Evolutionary conservation across 768 basidiomycete species (phyloP), one percentile per base, ranked within the genome.

Genomic region (Hirschioporus abietinus): DNA sequence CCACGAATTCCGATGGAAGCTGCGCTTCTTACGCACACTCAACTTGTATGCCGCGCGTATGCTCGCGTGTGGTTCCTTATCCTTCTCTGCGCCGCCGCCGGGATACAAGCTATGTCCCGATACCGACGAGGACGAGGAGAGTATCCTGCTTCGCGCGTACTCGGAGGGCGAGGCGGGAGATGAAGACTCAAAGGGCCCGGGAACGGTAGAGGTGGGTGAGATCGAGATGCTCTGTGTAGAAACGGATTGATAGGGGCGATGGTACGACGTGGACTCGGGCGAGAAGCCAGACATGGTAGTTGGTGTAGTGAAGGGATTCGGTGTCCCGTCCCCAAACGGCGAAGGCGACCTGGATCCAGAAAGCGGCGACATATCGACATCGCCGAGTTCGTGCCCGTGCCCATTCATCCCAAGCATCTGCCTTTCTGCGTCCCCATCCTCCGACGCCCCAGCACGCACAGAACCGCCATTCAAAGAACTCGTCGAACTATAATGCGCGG

Each of bases 21-120:
- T 82, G 67, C 78, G 79, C 69, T 80, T 80, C 72, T 79, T 80
- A 35, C 80, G 76, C 64, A 80, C 80, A 62, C 84, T 83, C 20
- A 82, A 76, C 72, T 80, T 80, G 63, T 82, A 83, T 12, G 85
- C 86, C 1, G 83, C 83, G 24, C 84, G 81, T 61, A 86, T 84
- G 35, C 83, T 83, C 18, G 80, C 75, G 4, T 52, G 42, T 3
- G 42, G 42, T 2, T 52, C 42, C 20, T 15, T 52, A 12, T 52
- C 42, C 20, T 52, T 52, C 42, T 52, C 42, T 10, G 12, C 42
- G 12, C 15, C 42, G 12, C 42, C 12, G 42, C 30, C 30, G 4
- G 8, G 2, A 30, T 30, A 30, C 30, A 15, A 20, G 25, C 59
- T 70, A 24, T 58, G 35, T n/a, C 67, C 65, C 8, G 65, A 71